Evolutionary conservation across 1,284 basidiomycete species (phyloP).

Genomic region (Cerioporus squamosus): DNA sequence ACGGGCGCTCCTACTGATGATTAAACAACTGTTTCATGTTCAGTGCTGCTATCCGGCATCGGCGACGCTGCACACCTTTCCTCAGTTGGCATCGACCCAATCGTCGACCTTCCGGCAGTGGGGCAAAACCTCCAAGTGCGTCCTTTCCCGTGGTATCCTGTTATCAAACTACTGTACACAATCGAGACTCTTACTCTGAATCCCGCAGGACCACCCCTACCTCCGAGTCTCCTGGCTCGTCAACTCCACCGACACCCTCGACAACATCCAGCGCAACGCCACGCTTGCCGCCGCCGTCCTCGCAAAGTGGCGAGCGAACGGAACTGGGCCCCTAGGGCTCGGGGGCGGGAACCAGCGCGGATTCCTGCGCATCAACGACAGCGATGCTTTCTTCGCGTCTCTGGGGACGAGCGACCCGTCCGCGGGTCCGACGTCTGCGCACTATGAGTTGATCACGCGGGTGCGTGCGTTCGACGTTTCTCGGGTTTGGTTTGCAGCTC

Average conservation of each 20-base stretch:
- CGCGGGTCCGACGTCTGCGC: slow-evolving; percentile 19
- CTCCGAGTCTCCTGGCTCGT: slow-evolving; percentile 21
- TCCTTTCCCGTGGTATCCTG: no score
- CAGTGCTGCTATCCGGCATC: slow-evolving; percentile 43
- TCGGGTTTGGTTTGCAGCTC: no score
- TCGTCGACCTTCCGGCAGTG: slow-evolving; percentile 39
- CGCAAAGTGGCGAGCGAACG: slow-evolving; percentile 16
- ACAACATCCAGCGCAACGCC: slow-evolving; percentile 15
- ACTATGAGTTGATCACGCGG: slow-evolving; percentile 20
- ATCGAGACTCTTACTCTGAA: no score
- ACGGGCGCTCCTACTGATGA: no score
- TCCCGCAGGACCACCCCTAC: slow-evolving; percentile 33
- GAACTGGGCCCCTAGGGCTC: slow-evolving; percentile 3
- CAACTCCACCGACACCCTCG: slow-evolving; percentile 24
- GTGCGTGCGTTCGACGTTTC: slow-evolving; percentile 7
- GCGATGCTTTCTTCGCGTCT: background rate
- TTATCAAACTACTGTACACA: no score
- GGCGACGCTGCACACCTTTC: slow-evolving; percentile 37
- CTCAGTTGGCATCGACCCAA: slow-evolving; percentile 34
- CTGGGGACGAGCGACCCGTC: slow-evolving; percentile 15
- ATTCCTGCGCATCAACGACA: slow-evolving; percentile 11
- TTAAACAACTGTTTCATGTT: no score
- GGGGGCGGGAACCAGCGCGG: background rate
- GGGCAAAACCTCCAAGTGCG: slow-evolving; percentile 42
- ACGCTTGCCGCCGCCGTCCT: slow-evolving; percentile 13